Conservation (phyloP, 192 early-diverging fungal genomes). For the Coemansia sp. region DNA sequence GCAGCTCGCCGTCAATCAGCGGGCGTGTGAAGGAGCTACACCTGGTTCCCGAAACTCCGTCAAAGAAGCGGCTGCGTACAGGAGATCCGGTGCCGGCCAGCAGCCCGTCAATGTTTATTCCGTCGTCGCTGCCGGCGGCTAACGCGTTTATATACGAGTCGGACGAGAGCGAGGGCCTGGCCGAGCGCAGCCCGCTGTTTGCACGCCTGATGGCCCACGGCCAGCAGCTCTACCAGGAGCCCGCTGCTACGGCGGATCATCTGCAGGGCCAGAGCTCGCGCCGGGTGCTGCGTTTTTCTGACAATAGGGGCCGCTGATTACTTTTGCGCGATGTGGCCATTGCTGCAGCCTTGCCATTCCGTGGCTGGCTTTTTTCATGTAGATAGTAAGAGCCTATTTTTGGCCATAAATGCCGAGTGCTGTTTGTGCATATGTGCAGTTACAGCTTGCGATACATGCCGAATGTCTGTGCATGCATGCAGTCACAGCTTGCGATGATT, state of each 20-base stretch:
- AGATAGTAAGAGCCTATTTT: too few relatives aligned
- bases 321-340: too few relatives aligned
- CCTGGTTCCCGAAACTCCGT: constrained; percentile 10
- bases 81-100: constrained; percentile 3
- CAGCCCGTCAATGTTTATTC: constrained; percentile 12
- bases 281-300: constrained; percentile 7
- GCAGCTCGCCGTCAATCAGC: constrained; percentile 19
- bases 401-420: not conserved
- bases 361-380: too few relatives aligned
- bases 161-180: constrained; percentile 17
- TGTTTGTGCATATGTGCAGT: not conserved
- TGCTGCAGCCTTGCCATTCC: not conserved
- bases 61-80: constrained; percentile 31
- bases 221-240: not conserved
- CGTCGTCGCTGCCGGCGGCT: not conserved
- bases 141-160: constrained; percentile 32
- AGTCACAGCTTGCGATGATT: not conserved
- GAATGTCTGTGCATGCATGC: not conserved
- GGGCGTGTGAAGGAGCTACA: not conserved
- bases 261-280: not conserved
- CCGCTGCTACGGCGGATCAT: not conserved
- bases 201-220: not conserved
- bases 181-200: constrained; percentile 16
- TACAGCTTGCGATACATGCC: not conserved
- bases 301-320: not conserved